A percentile compares a stretch with the other conserved stretches of the same genome.
These are phyloP conservation scores for Magnaporthales sp. DNA, from an alignment of 2,329 filamentous ascomycete genomes.

Conservation along the genomic window DNA sequence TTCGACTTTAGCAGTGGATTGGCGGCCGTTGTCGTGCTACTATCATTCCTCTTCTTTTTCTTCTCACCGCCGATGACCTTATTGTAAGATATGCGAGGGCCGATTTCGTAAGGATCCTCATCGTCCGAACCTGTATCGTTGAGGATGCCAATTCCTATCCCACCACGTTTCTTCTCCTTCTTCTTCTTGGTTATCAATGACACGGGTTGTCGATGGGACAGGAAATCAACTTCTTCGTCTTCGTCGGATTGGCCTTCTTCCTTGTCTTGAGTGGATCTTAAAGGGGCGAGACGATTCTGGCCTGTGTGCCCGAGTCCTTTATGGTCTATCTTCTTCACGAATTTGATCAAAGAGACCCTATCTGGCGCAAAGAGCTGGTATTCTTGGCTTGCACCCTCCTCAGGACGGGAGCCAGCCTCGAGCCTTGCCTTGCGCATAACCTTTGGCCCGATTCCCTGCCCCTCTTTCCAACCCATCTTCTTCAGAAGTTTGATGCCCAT, in stretches of 20 bases:
- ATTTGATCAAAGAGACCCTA: constrained; percentile 60
- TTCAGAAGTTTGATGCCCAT: constrained; percentile 80
- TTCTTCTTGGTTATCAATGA: constrained; percentile 36
- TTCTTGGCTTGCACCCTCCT: background rate
- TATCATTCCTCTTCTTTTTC: constrained; percentile 54
- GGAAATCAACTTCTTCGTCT: constrained; percentile 33
- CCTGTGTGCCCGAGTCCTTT: constrained; percentile 63
- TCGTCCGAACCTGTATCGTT: constrained; percentile 95
- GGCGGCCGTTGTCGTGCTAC: constrained; percentile 31
- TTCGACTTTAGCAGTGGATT: constrained; percentile 59
- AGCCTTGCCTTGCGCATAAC: constrained; percentile 66
- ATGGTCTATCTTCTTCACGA: constrained; percentile 56
- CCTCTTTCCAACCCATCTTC: constrained; percentile 93
- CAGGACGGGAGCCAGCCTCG: constrained; percentile 31
- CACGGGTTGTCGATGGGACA: constrained; percentile 16
- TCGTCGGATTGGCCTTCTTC: constrained; percentile 29
- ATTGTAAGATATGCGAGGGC: constrained; percentile 84
- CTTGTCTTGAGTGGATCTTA: constrained; percentile 18
- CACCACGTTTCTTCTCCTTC: constrained; percentile 43
- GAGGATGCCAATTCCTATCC: constrained; percentile 79
- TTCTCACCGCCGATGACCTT: constrained; percentile 73
- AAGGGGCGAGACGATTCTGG: constrained; percentile 40
- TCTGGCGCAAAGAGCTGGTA: constrained; percentile 76
- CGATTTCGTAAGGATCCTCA: constrained; percentile 88
- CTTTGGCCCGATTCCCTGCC: constrained; percentile 87